Conservation (phyloP, 2,329 filamentous ascomycete species). For the Whalleya microplaca region DNA sequence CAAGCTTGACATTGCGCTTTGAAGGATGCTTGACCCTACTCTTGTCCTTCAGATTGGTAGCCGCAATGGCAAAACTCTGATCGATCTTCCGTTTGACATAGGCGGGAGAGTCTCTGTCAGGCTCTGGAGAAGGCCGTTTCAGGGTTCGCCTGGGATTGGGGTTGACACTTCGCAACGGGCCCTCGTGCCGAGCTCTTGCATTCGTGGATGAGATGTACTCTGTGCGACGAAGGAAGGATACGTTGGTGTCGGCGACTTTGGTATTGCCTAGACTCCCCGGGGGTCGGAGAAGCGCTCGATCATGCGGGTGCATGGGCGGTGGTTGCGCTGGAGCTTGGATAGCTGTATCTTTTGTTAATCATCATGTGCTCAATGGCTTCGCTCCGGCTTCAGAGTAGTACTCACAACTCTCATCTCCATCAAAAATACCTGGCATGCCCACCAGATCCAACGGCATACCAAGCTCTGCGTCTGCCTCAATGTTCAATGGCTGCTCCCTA, state of each 20-base stretch:
- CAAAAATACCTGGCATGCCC: slow-evolving; percentile 91
- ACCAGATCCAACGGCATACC: slow-evolving; percentile 97
- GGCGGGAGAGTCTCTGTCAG: slow-evolving; percentile 64
- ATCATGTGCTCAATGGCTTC: slow-evolving; percentile 3
- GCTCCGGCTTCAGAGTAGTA: slow-evolving; percentile 24
- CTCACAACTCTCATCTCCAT: slow-evolving; percentile 91
- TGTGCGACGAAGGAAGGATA: slow-evolving; percentile 93
- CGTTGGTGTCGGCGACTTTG: slow-evolving; percentile 73
- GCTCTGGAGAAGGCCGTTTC: slow-evolving; percentile 59
- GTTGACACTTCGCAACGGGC: slow-evolving; percentile 56
- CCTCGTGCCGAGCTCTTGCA: slow-evolving; percentile 53
- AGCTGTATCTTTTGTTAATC: slow-evolving; percentile 54
- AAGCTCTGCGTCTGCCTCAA: slow-evolving; percentile 95
- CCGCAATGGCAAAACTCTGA: slow-evolving; percentile 60
- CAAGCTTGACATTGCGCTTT: slow-evolving; percentile 60
- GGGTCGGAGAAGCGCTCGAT: slow-evolving; percentile 81
- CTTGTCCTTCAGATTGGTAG: slow-evolving; percentile 57
- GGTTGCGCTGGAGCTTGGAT: slow-evolving; percentile 78
- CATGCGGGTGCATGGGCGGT: slow-evolving; percentile 77
- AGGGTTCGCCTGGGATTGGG: slow-evolving; percentile 45
- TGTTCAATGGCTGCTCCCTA: slow-evolving; percentile 90
- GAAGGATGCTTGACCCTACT: slow-evolving; percentile 60
- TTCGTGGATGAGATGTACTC: slow-evolving; percentile 82
- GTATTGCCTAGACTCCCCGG: slow-evolving; percentile 85
- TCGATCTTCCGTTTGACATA: slow-evolving; percentile 72